Evolutionary conservation across 148 eudicot genomes (phyloP), one percentile per base, ranked within the genome.

Genomic region (Heliamphora exappendiculata): DNA sequence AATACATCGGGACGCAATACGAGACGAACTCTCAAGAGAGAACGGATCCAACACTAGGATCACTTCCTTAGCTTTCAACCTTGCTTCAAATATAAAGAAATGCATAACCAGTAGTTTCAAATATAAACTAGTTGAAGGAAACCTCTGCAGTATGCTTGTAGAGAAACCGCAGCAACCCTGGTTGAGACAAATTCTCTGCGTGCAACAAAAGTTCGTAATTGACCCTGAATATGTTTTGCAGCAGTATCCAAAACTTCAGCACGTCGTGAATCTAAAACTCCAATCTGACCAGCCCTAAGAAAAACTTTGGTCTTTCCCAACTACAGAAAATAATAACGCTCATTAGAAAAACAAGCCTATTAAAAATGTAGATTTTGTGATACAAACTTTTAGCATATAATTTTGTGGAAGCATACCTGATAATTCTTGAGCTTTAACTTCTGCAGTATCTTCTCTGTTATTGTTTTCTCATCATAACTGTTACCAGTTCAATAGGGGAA

Each of bases 91-190:
- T 36, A 44, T 11, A 33, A 68, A 4, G 51, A 26, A 6, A 9
- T 53, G 5, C 49, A 31, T 44, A 22, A 44, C 16, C 41, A 33
- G 31, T 31, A 75, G 49, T 47, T 47, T 22, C 63, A 42, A 67
- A n/a, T 62, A n/a, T 44, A 20, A 75, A 62, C 33, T 14, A 29
- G 26, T 41, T 49, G 66, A 57, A 47, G 28, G 36, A 41, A 78
- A 95, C 98, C 99, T 95, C 91, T 86, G 84, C 97, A 95, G 75
- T 87, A 91, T 75, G 97, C 88, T 89, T 95, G 99, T 67, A 95
- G 74, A 75, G 84, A 82, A 59, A 88, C 47, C 73, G 99, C 90
- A 71, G 97, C 92, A 57, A 79, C 80, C 65, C 91, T 89, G 26
- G 72, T 82, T 31, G 86, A 84, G 62, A 85, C 75, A 75, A 88